A percentile compares a stretch with the other conserved stretches of the same genome.
These are phyloP conservation scores for Pelargonium cotyledonis DNA, from an alignment of 441 rosid species.

Conservation along the genomic window DNA sequence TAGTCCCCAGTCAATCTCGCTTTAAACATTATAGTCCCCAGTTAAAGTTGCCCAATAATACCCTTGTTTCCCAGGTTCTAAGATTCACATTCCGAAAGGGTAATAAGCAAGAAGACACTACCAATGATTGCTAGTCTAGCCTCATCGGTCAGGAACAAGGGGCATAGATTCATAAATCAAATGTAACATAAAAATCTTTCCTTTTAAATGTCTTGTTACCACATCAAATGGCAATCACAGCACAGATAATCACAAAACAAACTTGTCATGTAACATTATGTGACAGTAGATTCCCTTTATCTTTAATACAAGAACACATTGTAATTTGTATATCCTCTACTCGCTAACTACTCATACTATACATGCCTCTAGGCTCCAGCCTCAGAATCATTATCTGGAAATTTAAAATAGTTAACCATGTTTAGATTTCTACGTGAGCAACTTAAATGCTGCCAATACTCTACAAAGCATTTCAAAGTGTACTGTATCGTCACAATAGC, in stretches of 20 bases:
- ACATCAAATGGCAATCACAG: not conserved
- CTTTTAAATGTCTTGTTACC: not conserved
- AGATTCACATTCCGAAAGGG: not conserved
- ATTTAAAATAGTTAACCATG: no score
- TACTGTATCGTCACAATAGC: no score
- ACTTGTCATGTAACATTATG: not conserved
- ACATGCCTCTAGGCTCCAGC: no score
- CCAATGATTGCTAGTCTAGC: not conserved
- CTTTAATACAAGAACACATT: not conserved
- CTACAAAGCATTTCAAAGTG: no score
- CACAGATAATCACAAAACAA: not conserved
- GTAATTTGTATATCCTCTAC: no score
- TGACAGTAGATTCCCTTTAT: not conserved
- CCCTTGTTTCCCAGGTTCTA: not conserved
- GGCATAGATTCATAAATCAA: not conserved
- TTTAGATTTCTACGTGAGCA: no score
- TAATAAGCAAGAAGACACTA: not conserved
- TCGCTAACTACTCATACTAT: no score
- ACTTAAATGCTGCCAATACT: no score
- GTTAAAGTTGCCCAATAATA: not conserved
- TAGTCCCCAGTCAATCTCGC: no score
- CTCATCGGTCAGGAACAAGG: not conserved
- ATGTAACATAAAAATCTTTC: not conserved
- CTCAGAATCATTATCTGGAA: no score
- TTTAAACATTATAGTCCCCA: no score